Evolutionary conservation across 2,329 filamentous ascomycete genomes (phyloP).

Genomic region (Aspergillus brunneoviolaceus): DNA sequence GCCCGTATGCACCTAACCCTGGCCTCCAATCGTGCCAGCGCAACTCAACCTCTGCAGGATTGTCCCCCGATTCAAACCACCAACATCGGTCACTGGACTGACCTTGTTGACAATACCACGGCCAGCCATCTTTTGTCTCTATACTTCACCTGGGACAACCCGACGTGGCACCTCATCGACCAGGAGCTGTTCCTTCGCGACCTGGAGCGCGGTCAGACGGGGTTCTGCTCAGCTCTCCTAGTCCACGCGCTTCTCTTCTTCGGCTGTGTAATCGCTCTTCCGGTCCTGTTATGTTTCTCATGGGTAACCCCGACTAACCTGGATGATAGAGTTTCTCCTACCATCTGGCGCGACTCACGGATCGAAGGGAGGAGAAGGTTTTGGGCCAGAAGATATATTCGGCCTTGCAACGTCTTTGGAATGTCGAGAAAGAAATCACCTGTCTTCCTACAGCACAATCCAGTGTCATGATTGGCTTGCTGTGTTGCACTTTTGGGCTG

Average conservation of each 20-base stretch:
- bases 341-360: conserved; percentile 21
- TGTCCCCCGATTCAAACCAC: conserved; percentile 16
- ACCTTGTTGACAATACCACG: conserved; percentile 20
- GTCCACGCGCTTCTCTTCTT: conserved; percentile 24
- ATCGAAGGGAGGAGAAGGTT: conserved; percentile 24
- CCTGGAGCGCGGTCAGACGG: conserved; percentile 15
- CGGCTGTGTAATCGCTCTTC: conserved; percentile 20
- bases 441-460: conserved; percentile 22
- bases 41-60: conserved; percentile 5
- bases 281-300: background rate
- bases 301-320: conserved; percentile 3
- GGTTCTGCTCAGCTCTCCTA: conserved; percentile 22
- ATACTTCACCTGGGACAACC: conserved; percentile 28
- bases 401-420: conserved; percentile 23
- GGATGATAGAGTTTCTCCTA: conserved; percentile 25
- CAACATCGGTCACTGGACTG: conserved; percentile 22
- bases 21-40: conserved; percentile 6
- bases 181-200: conserved; percentile 21
- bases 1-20: conserved; percentile 18
- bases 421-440: conserved; percentile 11
- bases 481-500: conserved; percentile 26
- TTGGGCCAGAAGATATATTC: conserved; percentile 22
- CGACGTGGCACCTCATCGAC: conserved; percentile 26
- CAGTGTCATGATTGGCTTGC: conserved; percentile 23
- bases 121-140: conserved; percentile 26